These are phyloP conservation scores for Chenopodium formosanum DNA, from an alignment of 148 eudicot species.

Conservation along the genomic window DNA sequence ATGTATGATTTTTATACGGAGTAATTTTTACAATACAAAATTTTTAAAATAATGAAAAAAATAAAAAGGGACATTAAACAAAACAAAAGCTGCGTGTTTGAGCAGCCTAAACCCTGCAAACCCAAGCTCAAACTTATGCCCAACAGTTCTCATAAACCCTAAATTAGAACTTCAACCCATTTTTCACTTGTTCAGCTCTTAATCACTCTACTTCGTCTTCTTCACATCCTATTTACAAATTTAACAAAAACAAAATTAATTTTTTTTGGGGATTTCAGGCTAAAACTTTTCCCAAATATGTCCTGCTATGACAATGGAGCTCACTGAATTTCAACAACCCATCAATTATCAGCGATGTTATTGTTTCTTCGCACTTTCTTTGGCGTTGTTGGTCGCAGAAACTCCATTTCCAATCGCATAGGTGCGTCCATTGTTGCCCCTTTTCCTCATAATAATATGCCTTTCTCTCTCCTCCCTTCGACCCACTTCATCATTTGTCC, in stretches of 20 bases:
- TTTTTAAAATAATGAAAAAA: too few relatives aligned
- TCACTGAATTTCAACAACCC: constrained; percentile 21
- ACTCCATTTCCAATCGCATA: constrained; percentile 30
- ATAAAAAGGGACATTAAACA: not conserved
- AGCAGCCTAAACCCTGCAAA: constrained; percentile 14
- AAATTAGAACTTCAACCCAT: not conserved
- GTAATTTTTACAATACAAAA: too few relatives aligned
- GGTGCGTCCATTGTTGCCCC: constrained; percentile 35
- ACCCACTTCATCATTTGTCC: constrained; percentile 35
- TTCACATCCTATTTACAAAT: not conserved
- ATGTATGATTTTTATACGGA: too few relatives aligned
- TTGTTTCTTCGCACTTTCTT: constrained; percentile 49
- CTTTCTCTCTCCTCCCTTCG: constrained; percentile 16
- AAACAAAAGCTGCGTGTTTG: not conserved
- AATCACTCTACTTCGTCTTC: not conserved
- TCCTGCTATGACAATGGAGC: constrained; percentile 27
- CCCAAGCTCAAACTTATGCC: not conserved
- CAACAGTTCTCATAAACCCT: constrained; percentile 14
- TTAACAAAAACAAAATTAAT: not conserved
- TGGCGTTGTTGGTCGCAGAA: constrained; percentile 43
- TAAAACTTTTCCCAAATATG: not conserved
- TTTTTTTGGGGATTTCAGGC: not conserved
- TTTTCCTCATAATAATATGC: constrained; percentile 22
- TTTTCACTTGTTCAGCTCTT: not conserved
- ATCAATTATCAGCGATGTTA: constrained; percentile 38